Conservation (phyloP, 768 basidiomycete genomes). For the Mycena maculata region DNA sequence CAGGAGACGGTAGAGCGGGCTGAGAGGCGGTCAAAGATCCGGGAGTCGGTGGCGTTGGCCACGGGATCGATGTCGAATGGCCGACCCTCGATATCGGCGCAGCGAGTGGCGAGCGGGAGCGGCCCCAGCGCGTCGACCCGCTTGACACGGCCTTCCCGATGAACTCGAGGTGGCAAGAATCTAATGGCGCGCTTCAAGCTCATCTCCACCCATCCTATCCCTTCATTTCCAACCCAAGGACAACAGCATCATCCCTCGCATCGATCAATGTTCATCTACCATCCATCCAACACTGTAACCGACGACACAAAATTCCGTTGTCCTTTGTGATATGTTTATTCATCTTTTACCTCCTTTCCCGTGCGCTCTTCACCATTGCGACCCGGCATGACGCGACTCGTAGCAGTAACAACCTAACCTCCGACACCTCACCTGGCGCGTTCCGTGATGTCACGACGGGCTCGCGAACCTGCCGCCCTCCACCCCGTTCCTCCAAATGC, state of each 20-base stretch:
- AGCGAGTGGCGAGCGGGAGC: constrained; percentile 21
- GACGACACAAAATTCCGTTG: constrained; percentile 18
- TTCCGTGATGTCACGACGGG: not conserved
- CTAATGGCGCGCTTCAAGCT: constrained; percentile 27
- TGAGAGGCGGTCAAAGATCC: constrained; percentile 27
- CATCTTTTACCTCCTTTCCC: constrained; percentile 18
- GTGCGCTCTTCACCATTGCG: constrained; percentile 18
- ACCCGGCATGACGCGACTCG: constrained; percentile 27
- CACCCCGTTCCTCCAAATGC: constrained; percentile 29
- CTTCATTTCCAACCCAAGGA: constrained; percentile 10
- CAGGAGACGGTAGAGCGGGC: constrained; percentile 30
- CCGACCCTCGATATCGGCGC: constrained; percentile 10
- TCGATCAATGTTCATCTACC: constrained; percentile 30
- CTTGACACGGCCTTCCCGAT: constrained; percentile 17
- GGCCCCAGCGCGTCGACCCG: constrained; percentile 4
- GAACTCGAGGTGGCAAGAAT: constrained; percentile 14
- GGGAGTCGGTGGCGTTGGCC: constrained; percentile 28
- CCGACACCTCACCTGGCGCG: constrained; percentile 10
- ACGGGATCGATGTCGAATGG: constrained; percentile 12
- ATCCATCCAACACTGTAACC: constrained; percentile 32
- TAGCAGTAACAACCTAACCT: constrained; percentile 34
- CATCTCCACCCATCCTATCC: constrained; percentile 33
- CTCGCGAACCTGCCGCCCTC: constrained; percentile 4
- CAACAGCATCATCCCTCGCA: constrained; percentile 17
- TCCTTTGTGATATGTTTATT: constrained; percentile 32